Evolutionary conservation across 306 rosid species (phyloP), one percentile per base, ranked within the genome.

Genomic region (Prunus kanzakura): DNA sequence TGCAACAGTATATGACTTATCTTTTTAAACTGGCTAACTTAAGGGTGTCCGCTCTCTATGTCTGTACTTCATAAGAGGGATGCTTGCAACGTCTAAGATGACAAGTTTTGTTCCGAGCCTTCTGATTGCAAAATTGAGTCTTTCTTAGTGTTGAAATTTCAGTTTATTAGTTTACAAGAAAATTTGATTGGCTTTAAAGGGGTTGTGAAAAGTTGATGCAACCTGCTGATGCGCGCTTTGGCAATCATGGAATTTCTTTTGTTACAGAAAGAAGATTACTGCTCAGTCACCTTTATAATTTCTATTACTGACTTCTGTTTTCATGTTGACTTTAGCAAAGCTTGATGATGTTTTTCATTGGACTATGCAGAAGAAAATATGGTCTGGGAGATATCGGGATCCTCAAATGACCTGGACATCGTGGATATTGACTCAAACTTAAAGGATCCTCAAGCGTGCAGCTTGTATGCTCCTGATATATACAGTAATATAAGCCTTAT

Each of bases 381-480:
- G 77, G 62, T 29, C 41, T 80, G 87, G 23, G 87, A 82, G 81
- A 85, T 80, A 81, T 45, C 62, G 67, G 82, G 67, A 69, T 80
- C 85, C 47, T 83, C 90, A 56, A 80, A 76, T 71, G 78, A 69
- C 11, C 67, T 32, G 29, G 74, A 81, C 70, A 67, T 85, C 64
- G 86, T 84, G 78, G 86, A 91, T 80, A 88, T 84, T 67, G 97
- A 89, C 76, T 78, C 78, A 61, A 85, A 84, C 78, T 25, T 84
- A 65, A 87, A 83, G 76, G 91, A 93, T 76, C 85, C 89, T 81
- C 89, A 67, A 77, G 79, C 83, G 20, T 93, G 98, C 89, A 87
- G 93, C 78, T 71, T 80, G 82, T 91, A 91, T 72, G 98, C 92
- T 69, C 84, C 88, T 62, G 89, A 89, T 61, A 91, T 93, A 61